Evolutionary conservation across 257 asterid species (phyloP).

Genomic region (Gentiana macrophylla): DNA sequence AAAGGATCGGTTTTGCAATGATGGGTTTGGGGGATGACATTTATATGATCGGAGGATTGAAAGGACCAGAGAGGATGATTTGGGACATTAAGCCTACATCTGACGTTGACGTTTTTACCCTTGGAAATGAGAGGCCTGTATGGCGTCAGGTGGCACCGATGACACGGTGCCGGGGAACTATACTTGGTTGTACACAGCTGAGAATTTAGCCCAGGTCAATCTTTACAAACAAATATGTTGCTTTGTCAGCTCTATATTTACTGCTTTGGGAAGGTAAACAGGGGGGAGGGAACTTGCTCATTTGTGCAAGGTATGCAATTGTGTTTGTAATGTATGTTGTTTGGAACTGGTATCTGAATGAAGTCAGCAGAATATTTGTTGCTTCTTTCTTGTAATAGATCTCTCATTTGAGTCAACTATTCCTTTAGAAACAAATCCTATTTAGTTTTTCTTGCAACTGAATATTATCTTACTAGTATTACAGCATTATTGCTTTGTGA

Average conservation of each 20-base stretch:
- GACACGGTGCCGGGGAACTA: slow-evolving; percentile 79
- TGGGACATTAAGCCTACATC: slow-evolving; percentile 67
- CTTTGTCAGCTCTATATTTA: no score
- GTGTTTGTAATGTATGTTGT: background rate
- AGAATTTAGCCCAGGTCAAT: slow-evolving; percentile 37
- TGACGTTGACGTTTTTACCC: slow-evolving; percentile 66
- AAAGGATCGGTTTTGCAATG: slow-evolving; percentile 84
- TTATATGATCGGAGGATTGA: slow-evolving; percentile 82
- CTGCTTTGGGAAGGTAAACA: slow-evolving; percentile 3
- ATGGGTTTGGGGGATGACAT: slow-evolving; percentile 74
- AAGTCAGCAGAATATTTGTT: no score
- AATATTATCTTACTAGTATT: no score
- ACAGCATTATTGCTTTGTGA: no score
- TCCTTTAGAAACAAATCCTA: no score
- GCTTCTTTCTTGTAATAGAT: no score
- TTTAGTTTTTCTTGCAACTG: no score
- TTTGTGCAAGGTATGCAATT: no score
- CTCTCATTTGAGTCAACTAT: no score
- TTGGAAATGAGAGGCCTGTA: slow-evolving; percentile 59
- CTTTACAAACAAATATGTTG: no score
- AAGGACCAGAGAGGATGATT: slow-evolving; percentile 76
- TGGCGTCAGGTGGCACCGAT: slow-evolving; percentile 92
- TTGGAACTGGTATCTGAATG: background rate
- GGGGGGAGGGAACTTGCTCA: background rate
- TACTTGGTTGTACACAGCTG: slow-evolving; percentile 82